Percentiles rank a stretch among this genome's conserved stretches.
Conservation (phyloP, 2,329 filamentous ascomycete species). For the Aspergillus sp. region DNA sequence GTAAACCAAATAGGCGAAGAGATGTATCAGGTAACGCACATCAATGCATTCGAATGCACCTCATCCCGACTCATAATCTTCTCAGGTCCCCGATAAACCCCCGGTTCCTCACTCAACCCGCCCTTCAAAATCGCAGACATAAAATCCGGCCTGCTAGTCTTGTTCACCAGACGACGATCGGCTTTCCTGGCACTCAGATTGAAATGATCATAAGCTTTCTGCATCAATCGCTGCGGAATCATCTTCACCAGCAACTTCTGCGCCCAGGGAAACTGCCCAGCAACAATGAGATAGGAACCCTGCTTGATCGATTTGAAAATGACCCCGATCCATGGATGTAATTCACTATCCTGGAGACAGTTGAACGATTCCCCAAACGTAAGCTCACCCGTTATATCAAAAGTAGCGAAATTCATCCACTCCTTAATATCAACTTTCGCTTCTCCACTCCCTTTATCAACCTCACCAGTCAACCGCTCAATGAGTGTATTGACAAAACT, state of each 20-base stretch:
- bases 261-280: not conserved
- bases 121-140: slow-evolving; percentile 18
- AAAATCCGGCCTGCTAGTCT: not conserved
- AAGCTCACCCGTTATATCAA: slow-evolving; percentile 25
- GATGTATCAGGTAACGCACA: slow-evolving; percentile 8
- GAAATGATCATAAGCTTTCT: not conserved
- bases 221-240: slow-evolving; percentile 3
- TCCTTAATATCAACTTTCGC: slow-evolving; percentile 16
- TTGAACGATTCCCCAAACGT: slow-evolving; percentile 28
- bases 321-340: slow-evolving; percentile 32
- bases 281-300: not conserved
- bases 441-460: not conserved
- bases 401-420: slow-evolving; percentile 28
- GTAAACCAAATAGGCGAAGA: not conserved
- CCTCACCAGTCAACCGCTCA: not conserved
- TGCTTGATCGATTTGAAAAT: slow-evolving; percentile 18
- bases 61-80: slow-evolving; percentile 18
- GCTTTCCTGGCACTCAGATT: not conserved
- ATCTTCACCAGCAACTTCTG: not conserved
- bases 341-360: slow-evolving; percentile 23
- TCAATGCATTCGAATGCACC: slow-evolving; percentile 20
- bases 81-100: slow-evolving; percentile 8
- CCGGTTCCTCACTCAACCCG: slow-evolving; percentile 13
- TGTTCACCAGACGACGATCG: not conserved
- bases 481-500: not conserved